Conservation (phyloP, 345 rosid genomes). For the Lagerstroemia speciosa region DNA sequence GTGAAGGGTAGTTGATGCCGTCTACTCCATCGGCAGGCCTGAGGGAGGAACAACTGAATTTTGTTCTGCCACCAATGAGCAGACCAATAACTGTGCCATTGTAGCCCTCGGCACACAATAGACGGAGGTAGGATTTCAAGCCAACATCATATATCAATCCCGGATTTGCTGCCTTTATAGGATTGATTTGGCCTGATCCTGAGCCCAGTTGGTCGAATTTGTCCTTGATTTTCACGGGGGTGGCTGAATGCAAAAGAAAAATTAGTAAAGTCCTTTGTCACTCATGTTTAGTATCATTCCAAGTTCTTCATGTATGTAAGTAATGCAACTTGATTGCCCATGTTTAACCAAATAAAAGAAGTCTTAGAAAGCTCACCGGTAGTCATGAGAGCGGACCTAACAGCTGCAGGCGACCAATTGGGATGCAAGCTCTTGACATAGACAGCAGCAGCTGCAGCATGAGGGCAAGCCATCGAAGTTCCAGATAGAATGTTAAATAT, state of each 20-base stretch:
- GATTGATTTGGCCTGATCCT: constrained; percentile 85
- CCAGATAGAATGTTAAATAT: constrained; percentile 60
- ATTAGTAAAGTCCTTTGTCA: too few relatives aligned
- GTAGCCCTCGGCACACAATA: constrained; percentile 74
- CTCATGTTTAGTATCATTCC: background rate
- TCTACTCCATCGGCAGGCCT: constrained; percentile 49
- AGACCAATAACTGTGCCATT: constrained; percentile 44
- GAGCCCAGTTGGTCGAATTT: constrained; percentile 36
- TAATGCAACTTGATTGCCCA: background rate
- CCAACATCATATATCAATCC: constrained; percentile 65
- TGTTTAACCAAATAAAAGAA: background rate
- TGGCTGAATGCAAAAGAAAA: constrained; percentile 26
- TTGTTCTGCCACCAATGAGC: constrained; percentile 34
- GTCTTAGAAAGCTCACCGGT: constrained; percentile 35
- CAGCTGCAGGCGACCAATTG: constrained; percentile 75
- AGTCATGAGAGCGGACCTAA: constrained; percentile 89
- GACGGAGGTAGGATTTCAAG: constrained; percentile 36
- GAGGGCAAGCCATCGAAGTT: constrained; percentile 93
- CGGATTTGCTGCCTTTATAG: constrained; percentile 50
- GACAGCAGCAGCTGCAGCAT: constrained; percentile 65
- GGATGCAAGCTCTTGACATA: constrained; percentile 87
- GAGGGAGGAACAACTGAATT: constrained; percentile 35
- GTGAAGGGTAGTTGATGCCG: constrained; percentile 79
- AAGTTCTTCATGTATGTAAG: background rate
- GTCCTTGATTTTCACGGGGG: constrained; percentile 47